Evolutionary conservation across 257 asterid species (phyloP).

Genomic region (Solanum ossicruentum): DNA sequence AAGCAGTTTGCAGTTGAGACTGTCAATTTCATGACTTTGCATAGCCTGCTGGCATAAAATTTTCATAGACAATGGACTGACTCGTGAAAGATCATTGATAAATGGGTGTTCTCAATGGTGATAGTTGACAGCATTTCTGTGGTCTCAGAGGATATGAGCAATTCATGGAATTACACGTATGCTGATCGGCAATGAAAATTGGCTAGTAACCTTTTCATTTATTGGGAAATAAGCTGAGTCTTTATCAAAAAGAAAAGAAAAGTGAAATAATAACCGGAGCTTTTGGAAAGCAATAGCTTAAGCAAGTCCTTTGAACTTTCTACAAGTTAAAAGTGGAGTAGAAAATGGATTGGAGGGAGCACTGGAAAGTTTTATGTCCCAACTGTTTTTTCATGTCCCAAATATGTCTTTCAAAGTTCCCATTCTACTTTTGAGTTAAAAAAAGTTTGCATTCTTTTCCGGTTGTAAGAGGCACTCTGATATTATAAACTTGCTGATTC

Average conservation of each 20-base stretch:
- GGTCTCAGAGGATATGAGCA: background rate
- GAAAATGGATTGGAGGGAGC: background rate
- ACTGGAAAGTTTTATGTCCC: background rate
- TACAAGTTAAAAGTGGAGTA: background rate
- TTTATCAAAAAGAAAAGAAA: background rate
- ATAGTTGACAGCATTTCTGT: background rate
- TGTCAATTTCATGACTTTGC: background rate
- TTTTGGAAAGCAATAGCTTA: background rate
- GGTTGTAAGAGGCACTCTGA: background rate
- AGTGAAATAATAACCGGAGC: background rate
- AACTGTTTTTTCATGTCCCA: background rate
- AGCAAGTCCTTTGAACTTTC: background rate
- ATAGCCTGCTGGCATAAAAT: background rate
- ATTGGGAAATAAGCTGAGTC: background rate
- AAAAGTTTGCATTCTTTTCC: background rate
- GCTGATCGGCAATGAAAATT: background rate
- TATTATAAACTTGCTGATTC: background rate
- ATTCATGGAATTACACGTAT: background rate
- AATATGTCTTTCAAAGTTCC: background rate
- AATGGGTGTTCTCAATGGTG: background rate
- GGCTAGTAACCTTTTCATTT: background rate
- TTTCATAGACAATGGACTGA: background rate
- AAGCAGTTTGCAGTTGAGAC: background rate
- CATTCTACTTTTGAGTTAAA: background rate
- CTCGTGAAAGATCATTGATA: background rate